Evolutionary conservation across 164 flowering plant species (phyloP).

Genomic region (Macadamia tetraphylla): DNA sequence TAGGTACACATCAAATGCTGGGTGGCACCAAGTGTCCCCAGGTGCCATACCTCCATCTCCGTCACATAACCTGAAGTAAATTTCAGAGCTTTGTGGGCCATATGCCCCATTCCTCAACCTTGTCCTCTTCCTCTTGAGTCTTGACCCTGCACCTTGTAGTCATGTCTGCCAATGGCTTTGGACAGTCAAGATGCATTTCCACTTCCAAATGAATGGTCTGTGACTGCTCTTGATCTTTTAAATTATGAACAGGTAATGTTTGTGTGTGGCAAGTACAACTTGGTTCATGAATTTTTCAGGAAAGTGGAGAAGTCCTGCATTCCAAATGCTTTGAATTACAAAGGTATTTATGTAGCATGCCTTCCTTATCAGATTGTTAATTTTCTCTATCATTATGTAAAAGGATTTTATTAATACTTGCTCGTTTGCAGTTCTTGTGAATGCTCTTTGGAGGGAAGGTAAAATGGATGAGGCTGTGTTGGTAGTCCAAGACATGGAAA

Average conservation of each 20-base stretch:
- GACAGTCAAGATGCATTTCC: too few relatives aligned
- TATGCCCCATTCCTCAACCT: too few relatives aligned
- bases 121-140: too few relatives aligned
- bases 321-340: conserved; percentile 80
- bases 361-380: neutral
- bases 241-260: conserved; percentile 62
- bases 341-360: conserved; percentile 39
- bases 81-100: too few relatives aligned
- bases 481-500: conserved; percentile 78
- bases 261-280: conserved; percentile 75
- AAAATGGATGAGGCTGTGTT: conserved; percentile 70
- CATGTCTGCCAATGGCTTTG: too few relatives aligned
- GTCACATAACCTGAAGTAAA: too few relatives aligned
- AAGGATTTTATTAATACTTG: conserved; percentile 2
- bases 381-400: neutral
- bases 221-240: neutral
- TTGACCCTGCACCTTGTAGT: too few relatives aligned
- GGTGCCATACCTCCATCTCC: too few relatives aligned
- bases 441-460: conserved; percentile 83
- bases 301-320: conserved; percentile 55
- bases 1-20: too few relatives aligned
- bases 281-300: conserved; percentile 84
- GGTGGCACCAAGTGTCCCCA: too few relatives aligned
- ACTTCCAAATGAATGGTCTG: too few relatives aligned
- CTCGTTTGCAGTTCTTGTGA: conserved; percentile 65